These are phyloP conservation scores for Coemansia aciculifera DNA, from an alignment of 192 early-diverging fungal species.

Conservation along the genomic window DNA sequence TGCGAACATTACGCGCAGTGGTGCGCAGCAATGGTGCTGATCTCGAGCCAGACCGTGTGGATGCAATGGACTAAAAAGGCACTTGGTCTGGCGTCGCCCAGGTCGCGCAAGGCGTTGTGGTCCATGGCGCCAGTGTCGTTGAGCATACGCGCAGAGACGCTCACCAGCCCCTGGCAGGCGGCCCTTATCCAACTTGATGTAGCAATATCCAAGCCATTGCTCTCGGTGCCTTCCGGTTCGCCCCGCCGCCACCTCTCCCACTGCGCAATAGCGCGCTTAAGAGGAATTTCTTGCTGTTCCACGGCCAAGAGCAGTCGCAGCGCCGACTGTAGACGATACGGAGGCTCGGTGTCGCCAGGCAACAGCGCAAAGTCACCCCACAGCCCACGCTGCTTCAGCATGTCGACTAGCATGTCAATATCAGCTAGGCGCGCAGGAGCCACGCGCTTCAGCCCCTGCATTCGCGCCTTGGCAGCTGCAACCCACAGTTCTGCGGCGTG, in stretches of 20 bases:
- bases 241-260: constrained; percentile 41
- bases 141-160: constrained; percentile 1
- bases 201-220: not conserved
- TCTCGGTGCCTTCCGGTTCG: not conserved
- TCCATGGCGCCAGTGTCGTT: not conserved
- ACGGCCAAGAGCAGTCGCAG: constrained; percentile 33
- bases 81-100: not conserved
- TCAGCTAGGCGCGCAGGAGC: constrained; percentile 3
- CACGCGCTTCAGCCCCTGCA: constrained; percentile 7
- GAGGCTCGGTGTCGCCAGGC: constrained; percentile 21
- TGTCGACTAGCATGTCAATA: constrained; percentile 18
- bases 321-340: constrained; percentile 40
- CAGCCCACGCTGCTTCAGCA: constrained; percentile 33
- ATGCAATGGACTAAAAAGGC: constrained; percentile 22
- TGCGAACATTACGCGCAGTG: constrained; percentile 8
- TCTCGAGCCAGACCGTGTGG: constrained; percentile 27
- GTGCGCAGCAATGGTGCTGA: constrained; percentile 14
- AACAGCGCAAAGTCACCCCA: constrained; percentile 44
- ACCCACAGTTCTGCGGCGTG: constrained; percentile 20
- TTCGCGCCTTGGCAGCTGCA: constrained; percentile 10
- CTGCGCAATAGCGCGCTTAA: constrained; percentile 20
- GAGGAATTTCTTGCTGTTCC: constrained; percentile 6
- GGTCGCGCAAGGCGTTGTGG: not conserved
- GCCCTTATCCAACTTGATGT: constrained; percentile 15
- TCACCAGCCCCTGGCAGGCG: constrained; percentile 14